Percentiles rank a stretch among this genome's conserved stretches.
phyloP scores from a whole-genome alignment of 495 filamentous ascomycete species.

The Neurospora hispaniola region DNA sequence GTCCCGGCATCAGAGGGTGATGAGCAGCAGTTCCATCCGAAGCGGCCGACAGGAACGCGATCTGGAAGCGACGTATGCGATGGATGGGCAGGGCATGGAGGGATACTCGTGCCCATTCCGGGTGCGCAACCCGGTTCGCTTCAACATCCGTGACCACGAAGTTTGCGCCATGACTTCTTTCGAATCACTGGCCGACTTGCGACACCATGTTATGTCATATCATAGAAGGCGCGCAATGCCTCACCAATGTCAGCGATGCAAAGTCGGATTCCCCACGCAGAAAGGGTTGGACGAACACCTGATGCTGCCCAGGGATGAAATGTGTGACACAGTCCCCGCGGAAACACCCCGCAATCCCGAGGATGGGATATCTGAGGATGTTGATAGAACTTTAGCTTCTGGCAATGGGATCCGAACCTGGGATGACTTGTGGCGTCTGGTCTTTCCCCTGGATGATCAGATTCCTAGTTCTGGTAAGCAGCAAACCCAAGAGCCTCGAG shows the following conservation, averaged over 20 bases:
- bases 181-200: slow-evolving; percentile 10
- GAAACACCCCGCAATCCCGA: slow-evolving; percentile 7
- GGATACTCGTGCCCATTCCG: slow-evolving; percentile 25
- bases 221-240: slow-evolving; percentile 1
- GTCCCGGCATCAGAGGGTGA: background rate
- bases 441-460: slow-evolving; percentile 14
- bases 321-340: slow-evolving; percentile 12
- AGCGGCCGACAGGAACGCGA: background rate
- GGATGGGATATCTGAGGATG: slow-evolving; percentile 14
- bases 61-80: background rate
- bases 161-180: slow-evolving; percentile 19
- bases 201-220: slow-evolving; percentile 13
- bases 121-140: slow-evolving; percentile 27
- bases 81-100: background rate
- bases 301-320: slow-evolving; percentile 15
- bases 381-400: background rate
- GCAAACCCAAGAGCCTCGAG: background rate
- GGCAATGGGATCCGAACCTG: slow-evolving; percentile 7
- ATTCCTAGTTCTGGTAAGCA: slow-evolving; percentile 12
- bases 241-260: slow-evolving; percentile 19
- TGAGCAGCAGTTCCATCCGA: background rate
- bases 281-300: slow-evolving; percentile 6
- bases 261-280: slow-evolving; percentile 4
- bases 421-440: slow-evolving; percentile 12
- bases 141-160: slow-evolving; percentile 26